phyloP scores from a whole-genome alignment of 129 eudicot species.

The Centella asiatica region DNA sequence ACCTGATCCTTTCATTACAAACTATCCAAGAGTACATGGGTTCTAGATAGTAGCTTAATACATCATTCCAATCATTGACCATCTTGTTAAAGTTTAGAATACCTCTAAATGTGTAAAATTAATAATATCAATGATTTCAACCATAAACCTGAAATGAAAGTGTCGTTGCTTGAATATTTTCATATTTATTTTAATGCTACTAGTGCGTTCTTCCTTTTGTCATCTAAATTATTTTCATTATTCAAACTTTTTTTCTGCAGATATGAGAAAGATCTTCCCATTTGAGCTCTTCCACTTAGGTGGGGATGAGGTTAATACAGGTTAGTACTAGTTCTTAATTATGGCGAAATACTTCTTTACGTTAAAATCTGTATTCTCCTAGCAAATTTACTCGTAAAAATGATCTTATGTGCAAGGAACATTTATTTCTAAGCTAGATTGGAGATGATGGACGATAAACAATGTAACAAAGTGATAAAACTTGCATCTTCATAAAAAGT shows the following conservation, averaged over 20 bases:
- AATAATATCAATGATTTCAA: not conserved
- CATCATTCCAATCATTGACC: not conserved
- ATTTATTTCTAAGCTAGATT: not conserved
- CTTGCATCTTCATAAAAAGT: too few relatives aligned
- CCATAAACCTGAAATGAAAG: not conserved
- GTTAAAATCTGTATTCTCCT: not conserved
- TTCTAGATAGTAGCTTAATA: not conserved
- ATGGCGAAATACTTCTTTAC: conserved; percentile 2
- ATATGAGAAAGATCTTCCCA: conserved; percentile 74
- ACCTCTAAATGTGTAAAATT: not conserved
- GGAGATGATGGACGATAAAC: not conserved
- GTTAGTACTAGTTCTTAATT: conserved; percentile 27
- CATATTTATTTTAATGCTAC: not conserved
- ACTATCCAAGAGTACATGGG: too few relatives aligned
- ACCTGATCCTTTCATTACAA: too few relatives aligned
- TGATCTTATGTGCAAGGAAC: not conserved
- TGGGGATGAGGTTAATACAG: conserved; percentile 96
- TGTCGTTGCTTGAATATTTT: not conserved
- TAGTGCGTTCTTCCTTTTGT: conserved; percentile 5
- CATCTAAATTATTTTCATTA: not conserved
- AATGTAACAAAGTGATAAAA: not conserved
- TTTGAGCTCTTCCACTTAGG: conserved; percentile 95
- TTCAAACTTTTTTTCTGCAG: conserved; percentile 30
- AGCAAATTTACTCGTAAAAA: not conserved
- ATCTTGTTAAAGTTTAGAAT: not conserved